phyloP scores from a whole-genome alignment of 1,284 basidiomycete genomes.

The Lentinula novae-zelandiae region DNA sequence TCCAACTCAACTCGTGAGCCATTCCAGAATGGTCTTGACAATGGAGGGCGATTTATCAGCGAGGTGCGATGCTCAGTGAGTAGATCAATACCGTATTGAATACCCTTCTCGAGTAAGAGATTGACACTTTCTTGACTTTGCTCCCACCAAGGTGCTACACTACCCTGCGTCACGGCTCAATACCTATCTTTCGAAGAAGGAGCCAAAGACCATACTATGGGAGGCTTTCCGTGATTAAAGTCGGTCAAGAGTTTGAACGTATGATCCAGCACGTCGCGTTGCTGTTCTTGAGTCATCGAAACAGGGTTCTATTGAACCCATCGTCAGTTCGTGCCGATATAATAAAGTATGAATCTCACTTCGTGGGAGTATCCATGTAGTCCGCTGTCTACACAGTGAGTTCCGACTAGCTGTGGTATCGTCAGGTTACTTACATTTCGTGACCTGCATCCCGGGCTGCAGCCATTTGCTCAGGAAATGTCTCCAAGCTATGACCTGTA shows the following conservation, averaged over 20 bases:
- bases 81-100: constrained; percentile 59
- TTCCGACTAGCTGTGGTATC: background rate
- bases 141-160: constrained; percentile 81
- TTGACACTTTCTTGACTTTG: constrained; percentile 65
- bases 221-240: constrained; percentile 67
- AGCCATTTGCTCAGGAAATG: constrained; percentile 64
- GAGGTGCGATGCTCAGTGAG: background rate
- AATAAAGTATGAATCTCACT: constrained; percentile 23
- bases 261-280: constrained; percentile 68
- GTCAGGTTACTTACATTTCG: constrained; percentile 46
- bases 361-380: constrained; percentile 78
- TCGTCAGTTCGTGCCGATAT: background rate
- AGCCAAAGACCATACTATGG: constrained; percentile 35
- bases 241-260: constrained; percentile 64
- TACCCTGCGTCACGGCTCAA: constrained; percentile 24
- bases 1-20: constrained; percentile 45
- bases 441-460: constrained; percentile 67
- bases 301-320: constrained; percentile 45
- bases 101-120: constrained; percentile 71
- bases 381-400: constrained; percentile 35
- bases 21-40: constrained; percentile 61
- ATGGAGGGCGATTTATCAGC: background rate
- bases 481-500: constrained; percentile 66
- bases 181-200: background rate
- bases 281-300: constrained; percentile 61